Evolutionary conservation across 257 asterid species (phyloP).

Genomic region (Solanum gandarillasii): DNA sequence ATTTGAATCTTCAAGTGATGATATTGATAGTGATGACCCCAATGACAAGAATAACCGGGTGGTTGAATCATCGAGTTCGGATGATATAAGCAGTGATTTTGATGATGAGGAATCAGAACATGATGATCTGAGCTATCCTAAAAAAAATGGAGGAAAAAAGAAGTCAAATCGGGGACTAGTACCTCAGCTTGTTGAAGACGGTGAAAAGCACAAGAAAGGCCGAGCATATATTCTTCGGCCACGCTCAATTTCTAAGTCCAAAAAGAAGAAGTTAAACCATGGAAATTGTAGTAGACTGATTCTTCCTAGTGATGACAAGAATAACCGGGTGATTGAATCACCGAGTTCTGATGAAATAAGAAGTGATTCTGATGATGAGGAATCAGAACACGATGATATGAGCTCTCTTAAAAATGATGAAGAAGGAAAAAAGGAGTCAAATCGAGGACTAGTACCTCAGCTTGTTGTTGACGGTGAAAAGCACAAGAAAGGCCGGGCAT

Average conservation of each 20-base stretch:
- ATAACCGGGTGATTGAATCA: not conserved
- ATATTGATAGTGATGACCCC: not conserved
- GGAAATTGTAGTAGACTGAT: not conserved
- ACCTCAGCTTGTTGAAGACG: not conserved
- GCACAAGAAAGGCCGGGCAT: not conserved
- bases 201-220: not conserved
- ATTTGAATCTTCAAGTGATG: conserved; percentile 7
- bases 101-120: not conserved
- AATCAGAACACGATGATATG: not conserved
- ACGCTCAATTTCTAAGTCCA: not conserved
- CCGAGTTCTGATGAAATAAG: not conserved
- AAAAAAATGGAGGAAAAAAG: not conserved
- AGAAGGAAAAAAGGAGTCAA: not conserved
- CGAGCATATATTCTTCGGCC: conserved; percentile 1
- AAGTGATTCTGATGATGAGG: not conserved
- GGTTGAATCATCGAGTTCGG: not conserved
- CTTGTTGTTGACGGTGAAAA: not conserved
- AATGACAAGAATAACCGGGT: not conserved
- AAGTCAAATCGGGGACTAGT: not conserved
- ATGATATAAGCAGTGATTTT: not conserved
- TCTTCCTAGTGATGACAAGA: not conserved
- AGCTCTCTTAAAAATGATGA: not conserved
- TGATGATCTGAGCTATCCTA: not conserved
- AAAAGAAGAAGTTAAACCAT: not conserved
- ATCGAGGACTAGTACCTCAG: not conserved